Evolutionary conservation across 768 basidiomycete species (phyloP), one percentile per base, ranked within the genome.

Genomic region (Lactarius pseudohatsudake): DNA sequence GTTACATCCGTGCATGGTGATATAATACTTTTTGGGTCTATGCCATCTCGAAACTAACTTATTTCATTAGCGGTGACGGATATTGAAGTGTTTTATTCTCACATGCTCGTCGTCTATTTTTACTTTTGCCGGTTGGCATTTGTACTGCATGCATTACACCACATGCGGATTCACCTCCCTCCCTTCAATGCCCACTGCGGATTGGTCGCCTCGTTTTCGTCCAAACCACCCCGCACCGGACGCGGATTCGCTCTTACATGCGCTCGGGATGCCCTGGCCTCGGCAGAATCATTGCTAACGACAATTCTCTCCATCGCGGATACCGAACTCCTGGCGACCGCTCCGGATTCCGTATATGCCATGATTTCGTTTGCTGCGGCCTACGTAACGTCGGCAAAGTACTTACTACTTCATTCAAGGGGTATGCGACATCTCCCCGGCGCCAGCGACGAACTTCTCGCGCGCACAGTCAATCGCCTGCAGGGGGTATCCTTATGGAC

Each of bases 341-440:
- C 80, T 9, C 81, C 81, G 2, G 82, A 82, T 71, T 72, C 72
- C 47, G 59, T 82, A 32, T 82, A 79, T 64, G 72, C 72, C 36
- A 77, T 83, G 76, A 74, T 82, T 55, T 73, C 77, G 0, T 80
- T 82, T 60, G 79, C 82, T 50, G 79, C 81, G 6, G 75, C 80
- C 1, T 81, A 76, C 57, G 65, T 83, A 58, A 76, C 82, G 59
- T 73, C 79, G 13, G 75, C 77, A 50, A 83, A 82, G 70, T 81
- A 81, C 58, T 41, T 69, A 30, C 2, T 69, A 2, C 61, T 70
- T 62, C 64, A 63, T n/a, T 53, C 67, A 20, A 61, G 53, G 20
- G 40, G 34, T 57, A 10, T 40, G 56, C 69, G 58, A 36, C 26
- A 26, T 26, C 32, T 69, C 45, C 69, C 64, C 15, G 68, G 69